Evolutionary conservation across 1,139 yeast species (phyloP).

Genomic region (Scheffersomyces illinoinensis): DNA sequence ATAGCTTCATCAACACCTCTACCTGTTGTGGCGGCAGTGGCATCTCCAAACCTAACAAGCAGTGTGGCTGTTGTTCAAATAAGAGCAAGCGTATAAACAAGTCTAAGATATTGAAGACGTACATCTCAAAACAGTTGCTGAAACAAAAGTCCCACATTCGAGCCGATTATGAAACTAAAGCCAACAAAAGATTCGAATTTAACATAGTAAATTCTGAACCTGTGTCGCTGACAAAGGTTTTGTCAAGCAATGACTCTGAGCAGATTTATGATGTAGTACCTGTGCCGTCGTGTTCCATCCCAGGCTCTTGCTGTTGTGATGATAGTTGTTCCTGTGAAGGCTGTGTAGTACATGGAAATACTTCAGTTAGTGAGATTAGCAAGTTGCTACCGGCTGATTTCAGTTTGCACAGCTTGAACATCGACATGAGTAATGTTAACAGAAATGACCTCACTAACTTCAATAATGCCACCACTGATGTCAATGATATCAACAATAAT

Average conservation of each 20-base stretch:
- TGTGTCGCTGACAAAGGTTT: background rate
- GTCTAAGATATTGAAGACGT: constrained; percentile 38
- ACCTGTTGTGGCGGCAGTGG: constrained; percentile 32
- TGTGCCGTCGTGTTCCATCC: constrained; percentile 44
- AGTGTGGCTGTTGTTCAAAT: constrained; percentile 31
- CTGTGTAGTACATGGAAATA: constrained; percentile 46
- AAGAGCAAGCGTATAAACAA: constrained; percentile 23
- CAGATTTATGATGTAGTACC: constrained; percentile 26
- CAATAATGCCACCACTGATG: constrained; percentile 6
- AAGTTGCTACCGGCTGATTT: constrained; percentile 8
- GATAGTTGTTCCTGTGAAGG: constrained; percentile 49
- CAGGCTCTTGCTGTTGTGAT: constrained; percentile 53
- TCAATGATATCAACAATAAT: constrained; percentile 3
- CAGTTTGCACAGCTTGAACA: background rate
- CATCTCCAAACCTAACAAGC: constrained; percentile 18
- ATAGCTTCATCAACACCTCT: constrained; percentile 37
- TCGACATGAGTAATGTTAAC: background rate
- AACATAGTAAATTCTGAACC: background rate
- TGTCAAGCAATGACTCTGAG: background rate
- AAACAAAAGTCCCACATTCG: constrained; percentile 1
- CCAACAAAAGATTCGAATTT: background rate
- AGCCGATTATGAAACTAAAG: background rate
- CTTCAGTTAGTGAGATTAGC: constrained; percentile 11
- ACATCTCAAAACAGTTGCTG: constrained; percentile 28
- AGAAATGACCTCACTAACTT: background rate